Base-by-base conservation (phyloP, 2,329 filamentous ascomycete species). In the Fulvia fulva region DNA sequence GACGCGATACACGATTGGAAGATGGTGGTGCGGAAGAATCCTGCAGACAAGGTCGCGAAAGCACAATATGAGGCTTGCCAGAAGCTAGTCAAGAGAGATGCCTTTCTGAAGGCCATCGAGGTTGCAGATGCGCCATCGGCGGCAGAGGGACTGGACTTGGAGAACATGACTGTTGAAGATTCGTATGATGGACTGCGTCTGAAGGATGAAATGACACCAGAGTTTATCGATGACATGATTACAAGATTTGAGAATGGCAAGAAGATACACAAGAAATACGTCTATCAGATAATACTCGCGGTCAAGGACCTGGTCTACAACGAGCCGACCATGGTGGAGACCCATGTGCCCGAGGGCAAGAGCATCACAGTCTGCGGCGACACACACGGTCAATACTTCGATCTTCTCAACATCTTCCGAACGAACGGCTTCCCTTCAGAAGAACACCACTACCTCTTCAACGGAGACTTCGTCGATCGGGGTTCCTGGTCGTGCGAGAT, bases 401-500 rank as follows among this genome's bases (percentile, higher is more conserved):
- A 99, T 75, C 82, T 99, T 44, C 87, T 99, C 80, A 90, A 99
- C 74, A 88, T 99, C 62, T 99, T 99, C 85, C 83, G 90, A 63
- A 83, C 94, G 57, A 97, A 96, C 68, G 94, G 94, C 44, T 84
- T 82, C 63, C 94, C 94, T 0, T 84, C 83, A 16, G 90, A 93
- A 62, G 90, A 89, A 72, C 91, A 97, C 73, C 89, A 87, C 74
- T 99, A 97, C 73, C 83, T 99, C 12, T 99, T 99, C 82, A 99
- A 99, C 74, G 94, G 94, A 64, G 94, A 99, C 77, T 99, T 99
- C 71, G 94, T 99, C 55, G 94, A 99, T 74, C 86, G 94, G 73
- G 94, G 94, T 26, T 97, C 91, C 37, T 99, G 94, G 94, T 97
- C 93, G 6, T 91, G 87, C n/a, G 94, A 99, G 74, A 95, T 99